Evolutionary conservation across 2,329 filamentous ascomycete genomes (phyloP).

Genomic region (Lasiodiplodia hormozganensis): DNA sequence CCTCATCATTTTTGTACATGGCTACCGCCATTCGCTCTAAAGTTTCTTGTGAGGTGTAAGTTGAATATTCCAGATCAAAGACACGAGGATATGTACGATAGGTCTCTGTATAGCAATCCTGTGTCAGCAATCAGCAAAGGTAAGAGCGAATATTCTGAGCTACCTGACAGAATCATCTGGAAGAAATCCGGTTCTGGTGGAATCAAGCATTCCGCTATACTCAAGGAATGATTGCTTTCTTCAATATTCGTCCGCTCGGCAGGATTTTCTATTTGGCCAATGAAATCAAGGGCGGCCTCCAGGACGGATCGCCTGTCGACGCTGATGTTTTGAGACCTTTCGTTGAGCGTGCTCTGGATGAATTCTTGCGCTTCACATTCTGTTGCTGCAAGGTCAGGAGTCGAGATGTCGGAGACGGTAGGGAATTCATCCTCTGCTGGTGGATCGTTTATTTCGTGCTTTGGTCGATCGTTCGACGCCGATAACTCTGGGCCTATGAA

Average conservation of each 20-base stretch:
- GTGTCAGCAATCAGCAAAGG: neutral
- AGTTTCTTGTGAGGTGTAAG: conserved; percentile 37
- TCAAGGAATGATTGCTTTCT: neutral
- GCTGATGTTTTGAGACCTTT: neutral
- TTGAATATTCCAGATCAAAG: conserved; percentile 9
- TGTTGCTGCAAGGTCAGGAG: conserved; percentile 1
- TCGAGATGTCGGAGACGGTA: neutral
- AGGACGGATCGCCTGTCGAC: conserved; percentile 19
- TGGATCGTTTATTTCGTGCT: neutral
- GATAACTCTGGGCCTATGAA: too few relatives aligned
- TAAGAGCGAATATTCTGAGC: too few relatives aligned
- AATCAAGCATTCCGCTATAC: neutral
- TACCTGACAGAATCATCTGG: conserved; percentile 15
- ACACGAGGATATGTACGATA: neutral
- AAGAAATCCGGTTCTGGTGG: conserved; percentile 21
- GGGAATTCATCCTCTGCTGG: neutral
- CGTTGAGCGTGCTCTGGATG: conserved; percentile 18
- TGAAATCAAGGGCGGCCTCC: conserved; percentile 13
- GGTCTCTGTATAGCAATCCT: neutral
- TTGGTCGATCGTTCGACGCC: neutral
- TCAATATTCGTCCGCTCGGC: neutral
- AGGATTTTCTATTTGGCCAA: conserved; percentile 17
- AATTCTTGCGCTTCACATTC: conserved; percentile 14
- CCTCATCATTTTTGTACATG: conserved; percentile 39
- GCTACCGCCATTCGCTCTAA: conserved; percentile 41